These are phyloP conservation scores for Boletus subcaerulescens DNA, from an alignment of 768 basidiomycete genomes.

Conservation along the genomic window DNA sequence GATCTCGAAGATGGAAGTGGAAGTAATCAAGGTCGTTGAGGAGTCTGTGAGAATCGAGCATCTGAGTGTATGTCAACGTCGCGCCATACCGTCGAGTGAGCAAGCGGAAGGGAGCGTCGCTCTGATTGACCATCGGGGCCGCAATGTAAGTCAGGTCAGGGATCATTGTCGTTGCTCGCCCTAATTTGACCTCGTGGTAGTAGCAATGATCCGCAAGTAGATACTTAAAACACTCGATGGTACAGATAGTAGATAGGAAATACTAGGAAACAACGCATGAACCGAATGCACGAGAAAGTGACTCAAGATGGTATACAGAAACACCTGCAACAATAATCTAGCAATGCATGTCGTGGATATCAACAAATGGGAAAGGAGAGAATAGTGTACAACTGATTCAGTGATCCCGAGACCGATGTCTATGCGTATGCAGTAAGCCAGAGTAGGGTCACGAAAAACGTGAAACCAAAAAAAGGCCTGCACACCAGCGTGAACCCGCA, in stretches of 20 bases:
- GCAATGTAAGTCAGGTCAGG: slow-evolving; percentile 43
- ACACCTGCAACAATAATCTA: slow-evolving; percentile 20
- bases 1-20: slow-evolving; percentile 58
- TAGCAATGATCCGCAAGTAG: neutral
- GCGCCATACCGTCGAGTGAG: slow-evolving; percentile 61
- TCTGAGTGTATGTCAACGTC: slow-evolving; percentile 72
- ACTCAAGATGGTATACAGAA: slow-evolving; percentile 21
- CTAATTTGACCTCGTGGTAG: too few relatives aligned
- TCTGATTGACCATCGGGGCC: slow-evolving; percentile 80
- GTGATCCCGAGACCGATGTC: slow-evolving; percentile 9
- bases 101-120: slow-evolving; percentile 69
- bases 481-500: slow-evolving; percentile 5
- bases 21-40: slow-evolving; percentile 64
- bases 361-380: slow-evolving; percentile 6
- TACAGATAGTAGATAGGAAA: slow-evolving; percentile 16
- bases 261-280: neutral
- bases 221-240: slow-evolving; percentile 2
- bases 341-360: slow-evolving; percentile 26
- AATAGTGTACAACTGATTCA: slow-evolving; percentile 3
- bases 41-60: slow-evolving; percentile 64
- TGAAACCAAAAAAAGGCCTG: slow-evolving; percentile 4
- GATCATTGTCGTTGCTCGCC: slow-evolving; percentile 8
- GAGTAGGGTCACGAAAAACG: slow-evolving; percentile 1
- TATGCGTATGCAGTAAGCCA: slow-evolving; percentile 12
- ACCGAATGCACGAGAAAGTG: neutral